Conservation (phyloP, 1,139 yeast genomes). For the Geotrichum histeridarum region DNA sequence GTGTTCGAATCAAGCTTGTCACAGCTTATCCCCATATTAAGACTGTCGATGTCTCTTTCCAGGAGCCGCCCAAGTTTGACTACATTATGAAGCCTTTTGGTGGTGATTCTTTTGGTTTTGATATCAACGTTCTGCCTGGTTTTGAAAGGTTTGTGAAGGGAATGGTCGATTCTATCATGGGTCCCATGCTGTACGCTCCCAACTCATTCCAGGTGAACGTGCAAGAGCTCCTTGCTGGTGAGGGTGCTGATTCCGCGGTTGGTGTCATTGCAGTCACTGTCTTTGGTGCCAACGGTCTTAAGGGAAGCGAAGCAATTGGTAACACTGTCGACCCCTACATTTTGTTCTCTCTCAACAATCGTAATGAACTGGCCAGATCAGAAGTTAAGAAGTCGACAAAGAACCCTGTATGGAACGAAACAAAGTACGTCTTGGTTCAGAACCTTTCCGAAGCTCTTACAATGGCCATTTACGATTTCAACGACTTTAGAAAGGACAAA, state of each 20-base stretch:
- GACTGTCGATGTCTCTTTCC: constrained; percentile 75
- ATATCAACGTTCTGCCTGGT: constrained; percentile 81
- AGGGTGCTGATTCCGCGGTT: constrained; percentile 70
- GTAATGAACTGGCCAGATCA: constrained; percentile 59
- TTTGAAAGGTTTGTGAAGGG: constrained; percentile 72
- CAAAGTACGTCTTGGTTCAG: constrained; percentile 60
- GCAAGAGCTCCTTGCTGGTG: constrained; percentile 85
- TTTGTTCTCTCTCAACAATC: constrained; percentile 46
- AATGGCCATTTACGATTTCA: constrained; percentile 65
- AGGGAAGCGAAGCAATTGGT: constrained; percentile 61
- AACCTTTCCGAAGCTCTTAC: constrained; percentile 77
- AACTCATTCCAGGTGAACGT: constrained; percentile 87
- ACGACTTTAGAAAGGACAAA: constrained; percentile 75
- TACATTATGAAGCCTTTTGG: constrained; percentile 71
- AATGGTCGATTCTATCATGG: constrained; percentile 78
- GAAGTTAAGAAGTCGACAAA: constrained; percentile 58
- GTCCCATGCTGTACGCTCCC: constrained; percentile 83
- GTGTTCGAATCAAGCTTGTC: constrained; percentile 86
- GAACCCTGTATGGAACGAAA: constrained; percentile 81
- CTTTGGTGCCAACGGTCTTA: constrained; percentile 61
- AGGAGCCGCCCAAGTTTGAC: constrained; percentile 84
- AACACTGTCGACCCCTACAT: constrained; percentile 88
- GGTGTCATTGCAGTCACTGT: constrained; percentile 76
- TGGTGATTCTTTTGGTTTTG: constrained; percentile 79
- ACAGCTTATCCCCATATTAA: constrained; percentile 86